Conservation (phyloP, 1,284 basidiomycete species). For the Cerrena zonata region DNA sequence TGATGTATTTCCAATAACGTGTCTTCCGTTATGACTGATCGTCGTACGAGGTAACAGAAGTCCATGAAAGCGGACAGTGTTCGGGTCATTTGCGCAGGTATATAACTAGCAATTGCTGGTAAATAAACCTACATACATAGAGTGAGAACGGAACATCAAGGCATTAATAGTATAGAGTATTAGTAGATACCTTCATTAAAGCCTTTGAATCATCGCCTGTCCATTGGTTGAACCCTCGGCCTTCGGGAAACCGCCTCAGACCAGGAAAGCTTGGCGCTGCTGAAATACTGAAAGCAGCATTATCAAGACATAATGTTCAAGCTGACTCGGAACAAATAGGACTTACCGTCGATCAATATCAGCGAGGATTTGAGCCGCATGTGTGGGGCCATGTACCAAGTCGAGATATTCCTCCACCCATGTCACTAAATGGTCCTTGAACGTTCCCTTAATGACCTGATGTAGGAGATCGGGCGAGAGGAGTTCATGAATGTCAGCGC, state of each 20-base stretch:
- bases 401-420: constrained; percentile 23
- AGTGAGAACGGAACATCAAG: neutral
- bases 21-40: constrained; percentile 1
- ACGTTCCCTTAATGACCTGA: constrained; percentile 12
- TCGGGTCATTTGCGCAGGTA: constrained; percentile 17
- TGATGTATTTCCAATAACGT: constrained; percentile 5
- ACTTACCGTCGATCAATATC: constrained; percentile 27
- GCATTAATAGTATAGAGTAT: too few relatives aligned
- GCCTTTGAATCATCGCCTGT: constrained; percentile 12
- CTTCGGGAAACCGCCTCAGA: constrained; percentile 14
- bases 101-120: constrained; percentile 17
- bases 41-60: constrained; percentile 13
- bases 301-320: too few relatives aligned
- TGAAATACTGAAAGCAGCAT: too few relatives aligned
- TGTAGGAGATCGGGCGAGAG: constrained; percentile 10
- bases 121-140: constrained; percentile 18
- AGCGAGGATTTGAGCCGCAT: constrained; percentile 18
- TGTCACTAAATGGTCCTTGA: constrained; percentile 24
- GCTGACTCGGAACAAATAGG: neutral
- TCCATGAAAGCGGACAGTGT: constrained; percentile 15
- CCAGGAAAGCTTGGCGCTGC: constrained; percentile 14
- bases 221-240: constrained; percentile 14
- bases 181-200: constrained; percentile 13
- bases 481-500: constrained; percentile 11
- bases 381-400: constrained; percentile 10